A percentile compares a stretch with the other conserved stretches of the same genome.
These are phyloP conservation scores for Saccharomyces eubayanus DNA, from an alignment of 805 yeast species.

Conservation along the genomic window DNA sequence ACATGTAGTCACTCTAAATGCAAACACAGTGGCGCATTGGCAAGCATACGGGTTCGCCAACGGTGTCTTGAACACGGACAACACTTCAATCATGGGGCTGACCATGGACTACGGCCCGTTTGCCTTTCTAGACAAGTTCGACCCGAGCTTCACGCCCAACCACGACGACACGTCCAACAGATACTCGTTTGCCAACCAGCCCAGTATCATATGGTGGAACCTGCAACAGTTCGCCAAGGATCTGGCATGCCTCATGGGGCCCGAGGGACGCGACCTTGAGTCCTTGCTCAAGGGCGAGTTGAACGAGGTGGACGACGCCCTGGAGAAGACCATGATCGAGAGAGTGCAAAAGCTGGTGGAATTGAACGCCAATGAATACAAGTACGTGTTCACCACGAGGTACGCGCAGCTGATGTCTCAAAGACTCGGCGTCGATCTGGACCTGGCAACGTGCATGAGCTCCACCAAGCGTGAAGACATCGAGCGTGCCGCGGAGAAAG, in stretches of 20 bases:
- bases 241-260: slow-evolving; percentile 72
- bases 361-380: slow-evolving; percentile 56
- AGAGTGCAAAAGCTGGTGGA: slow-evolving; percentile 63
- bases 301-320: slow-evolving; percentile 39
- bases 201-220: slow-evolving; percentile 90
- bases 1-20: slow-evolving; percentile 67
- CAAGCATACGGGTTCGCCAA: slow-evolving; percentile 88
- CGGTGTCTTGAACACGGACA: slow-evolving; percentile 92
- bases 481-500: slow-evolving; percentile 7
- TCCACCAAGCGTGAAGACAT: slow-evolving; percentile 1
- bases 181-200: slow-evolving; percentile 77
- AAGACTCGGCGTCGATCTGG: slow-evolving; percentile 56
- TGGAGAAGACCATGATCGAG: slow-evolving; percentile 41
- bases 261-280: slow-evolving; percentile 46
- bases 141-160: slow-evolving; percentile 79
- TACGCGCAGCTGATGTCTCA: slow-evolving; percentile 51
- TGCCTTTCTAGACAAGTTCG: slow-evolving; percentile 78
- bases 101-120: slow-evolving; percentile 94
- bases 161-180: slow-evolving; percentile 70
- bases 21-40: slow-evolving; percentile 71
- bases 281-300: slow-evolving; percentile 26
- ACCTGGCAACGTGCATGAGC: slow-evolving; percentile 9
- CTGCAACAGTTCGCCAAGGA: slow-evolving; percentile 77
- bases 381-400: slow-evolving; percentile 48
- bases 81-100: slow-evolving; percentile 80